Conservation (phyloP, 495 filamentous ascomycete genomes). For the Xylona heveae region DNA sequence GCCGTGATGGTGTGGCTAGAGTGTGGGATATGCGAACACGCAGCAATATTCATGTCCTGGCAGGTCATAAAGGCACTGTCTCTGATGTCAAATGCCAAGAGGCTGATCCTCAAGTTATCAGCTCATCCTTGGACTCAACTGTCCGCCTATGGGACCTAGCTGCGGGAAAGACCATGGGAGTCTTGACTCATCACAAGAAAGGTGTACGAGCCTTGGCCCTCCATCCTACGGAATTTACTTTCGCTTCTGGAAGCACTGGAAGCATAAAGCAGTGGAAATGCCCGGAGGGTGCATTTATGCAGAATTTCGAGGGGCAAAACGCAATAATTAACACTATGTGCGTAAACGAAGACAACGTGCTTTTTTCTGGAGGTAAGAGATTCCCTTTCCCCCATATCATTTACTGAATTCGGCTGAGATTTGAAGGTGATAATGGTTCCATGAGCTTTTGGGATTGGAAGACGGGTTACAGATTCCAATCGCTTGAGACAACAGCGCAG, state of each 20-base stretch:
- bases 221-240: slow-evolving; percentile 91
- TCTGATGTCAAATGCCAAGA: slow-evolving; percentile 84
- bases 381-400: background rate
- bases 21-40: slow-evolving; percentile 99
- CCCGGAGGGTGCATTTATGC: slow-evolving; percentile 96
- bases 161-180: slow-evolving; percentile 87
- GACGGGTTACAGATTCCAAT: slow-evolving; percentile 77
- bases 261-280: slow-evolving; percentile 99
- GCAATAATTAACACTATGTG: slow-evolving; percentile 87
- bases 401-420: background rate
- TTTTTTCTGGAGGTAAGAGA: slow-evolving; percentile 62
- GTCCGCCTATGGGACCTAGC: slow-evolving; percentile 93
- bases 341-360: slow-evolving; percentile 82
- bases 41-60: slow-evolving; percentile 82
- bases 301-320: slow-evolving; percentile 96
- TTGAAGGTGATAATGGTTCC: slow-evolving; percentile 61
- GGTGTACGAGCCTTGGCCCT: slow-evolving; percentile 68
- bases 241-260: slow-evolving; percentile 72
- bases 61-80: slow-evolving; percentile 76
- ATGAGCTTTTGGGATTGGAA: slow-evolving; percentile 99
- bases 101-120: slow-evolving; percentile 90
- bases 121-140: slow-evolving; percentile 72
- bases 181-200: slow-evolving; percentile 97
- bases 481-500: slow-evolving; percentile 73
- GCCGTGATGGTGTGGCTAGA: slow-evolving; percentile 78